Evolutionary conservation across 176 grass and related monocot species (phyloP).

Genomic region (Cymbopogon citratus): DNA sequence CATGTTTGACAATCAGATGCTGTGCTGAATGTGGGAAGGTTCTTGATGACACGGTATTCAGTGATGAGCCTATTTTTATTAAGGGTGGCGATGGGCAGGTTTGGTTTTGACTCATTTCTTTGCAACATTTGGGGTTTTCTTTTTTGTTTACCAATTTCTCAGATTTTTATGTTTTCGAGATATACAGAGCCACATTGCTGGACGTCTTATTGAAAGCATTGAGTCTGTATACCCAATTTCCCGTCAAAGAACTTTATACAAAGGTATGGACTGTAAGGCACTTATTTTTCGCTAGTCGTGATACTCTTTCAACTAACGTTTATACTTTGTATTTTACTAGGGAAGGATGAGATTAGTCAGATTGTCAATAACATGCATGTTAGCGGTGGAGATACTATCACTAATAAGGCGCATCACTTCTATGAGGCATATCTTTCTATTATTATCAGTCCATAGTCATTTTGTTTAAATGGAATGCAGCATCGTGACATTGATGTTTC

Average conservation of each 20-base stretch:
- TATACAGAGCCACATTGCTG: constrained; percentile 36
- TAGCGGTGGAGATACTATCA: constrained; percentile 62
- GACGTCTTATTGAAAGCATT: constrained; percentile 41
- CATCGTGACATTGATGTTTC: constrained; percentile 7
- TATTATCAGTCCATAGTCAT: background rate
- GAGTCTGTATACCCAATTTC: constrained; percentile 56
- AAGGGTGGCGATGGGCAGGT: constrained; percentile 50
- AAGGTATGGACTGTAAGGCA: constrained; percentile 30
- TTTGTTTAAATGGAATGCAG: background rate
- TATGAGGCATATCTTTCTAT: constrained; percentile 44
- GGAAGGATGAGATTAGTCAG: constrained; percentile 59
- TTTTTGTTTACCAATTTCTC: background rate
- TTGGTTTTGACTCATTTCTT: constrained; percentile 20
- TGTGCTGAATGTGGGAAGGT: constrained; percentile 68
- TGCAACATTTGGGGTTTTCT: background rate
- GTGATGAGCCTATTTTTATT: constrained; percentile 31
- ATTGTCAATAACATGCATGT: constrained; percentile 55
- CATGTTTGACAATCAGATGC: constrained; percentile 47
- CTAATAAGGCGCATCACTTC: constrained; percentile 54
- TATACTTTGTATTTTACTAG: constrained; percentile 37
- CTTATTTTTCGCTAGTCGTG: background rate
- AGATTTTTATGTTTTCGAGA: background rate
- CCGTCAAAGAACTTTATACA: constrained; percentile 66
- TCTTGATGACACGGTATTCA: constrained; percentile 53
- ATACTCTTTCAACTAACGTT: background rate